phyloP scores from a whole-genome alignment of 257 asterid genomes.

The Solanum etuberosum region DNA sequence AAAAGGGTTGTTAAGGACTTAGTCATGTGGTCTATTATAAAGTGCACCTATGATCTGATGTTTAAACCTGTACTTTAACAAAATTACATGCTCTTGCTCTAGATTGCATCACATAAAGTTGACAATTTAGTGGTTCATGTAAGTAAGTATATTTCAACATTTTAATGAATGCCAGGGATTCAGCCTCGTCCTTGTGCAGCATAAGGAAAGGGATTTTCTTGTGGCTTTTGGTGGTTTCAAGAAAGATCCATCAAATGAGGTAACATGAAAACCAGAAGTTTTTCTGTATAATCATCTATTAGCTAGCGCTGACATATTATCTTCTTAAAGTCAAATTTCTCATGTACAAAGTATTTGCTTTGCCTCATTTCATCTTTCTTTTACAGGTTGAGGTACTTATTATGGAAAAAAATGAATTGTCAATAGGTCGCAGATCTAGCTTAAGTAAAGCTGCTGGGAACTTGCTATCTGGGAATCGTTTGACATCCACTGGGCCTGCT shows the following conservation, averaged over 20 bases:
- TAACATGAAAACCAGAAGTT: conserved; percentile 9
- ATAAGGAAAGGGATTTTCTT: conserved; percentile 84
- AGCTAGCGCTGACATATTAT: not conserved
- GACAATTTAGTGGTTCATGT: not conserved
- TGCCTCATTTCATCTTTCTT: not conserved
- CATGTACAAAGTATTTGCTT: not conserved
- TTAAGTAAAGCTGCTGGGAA: conserved; percentile 76
- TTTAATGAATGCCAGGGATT: conserved; percentile 51
- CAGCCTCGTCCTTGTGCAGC: conserved; percentile 89
- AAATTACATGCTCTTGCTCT: not conserved
- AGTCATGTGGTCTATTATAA: not conserved
- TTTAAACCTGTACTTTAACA: not conserved
- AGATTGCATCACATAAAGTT: not conserved
- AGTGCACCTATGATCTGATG: not conserved
- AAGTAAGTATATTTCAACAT: not conserved
- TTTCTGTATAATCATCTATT: not conserved
- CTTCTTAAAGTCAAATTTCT: not conserved
- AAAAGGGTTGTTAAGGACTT: not conserved
- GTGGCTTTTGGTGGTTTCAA: conserved; percentile 94
- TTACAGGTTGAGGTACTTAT: conserved; percentile 81
- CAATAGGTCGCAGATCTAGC: conserved; percentile 59
- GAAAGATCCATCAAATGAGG: conserved; percentile 95
- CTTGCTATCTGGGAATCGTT: conserved; percentile 46
- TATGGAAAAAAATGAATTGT: conserved; percentile 71
- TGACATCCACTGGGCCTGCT: conserved; percentile 24